Evolutionary conservation across 208 protist species (phyloP).

Genomic region (Wallacemonas collosoma): DNA sequence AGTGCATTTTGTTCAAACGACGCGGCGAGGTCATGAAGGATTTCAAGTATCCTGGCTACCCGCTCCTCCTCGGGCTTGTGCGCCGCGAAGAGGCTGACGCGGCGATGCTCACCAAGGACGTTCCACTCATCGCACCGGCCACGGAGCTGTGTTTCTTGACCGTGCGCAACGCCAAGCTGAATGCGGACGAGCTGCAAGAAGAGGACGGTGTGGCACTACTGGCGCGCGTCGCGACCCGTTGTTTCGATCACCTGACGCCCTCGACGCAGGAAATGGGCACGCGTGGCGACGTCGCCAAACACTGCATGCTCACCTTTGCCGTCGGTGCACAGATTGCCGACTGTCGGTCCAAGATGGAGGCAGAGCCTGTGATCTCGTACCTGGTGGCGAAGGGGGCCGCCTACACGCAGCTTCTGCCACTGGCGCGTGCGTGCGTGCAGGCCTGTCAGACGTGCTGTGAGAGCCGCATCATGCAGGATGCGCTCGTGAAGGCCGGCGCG

Average conservation of each 20-base stretch:
- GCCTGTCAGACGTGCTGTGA: slow-evolving; percentile 65
- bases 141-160: slow-evolving; percentile 91
- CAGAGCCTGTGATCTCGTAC: slow-evolving; percentile 50
- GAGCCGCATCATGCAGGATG: slow-evolving; percentile 64
- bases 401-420: slow-evolving; percentile 54
- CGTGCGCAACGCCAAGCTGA: slow-evolving; percentile 90
- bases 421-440: slow-evolving; percentile 80
- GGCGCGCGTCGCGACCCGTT: slow-evolving; percentile 57
- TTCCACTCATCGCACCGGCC: slow-evolving; percentile 78
- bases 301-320: slow-evolving; percentile 83
- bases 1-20: slow-evolving; percentile 93
- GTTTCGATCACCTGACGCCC: slow-evolving; percentile 71
- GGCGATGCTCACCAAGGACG: slow-evolving; percentile 68
- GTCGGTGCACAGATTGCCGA: slow-evolving; percentile 70
- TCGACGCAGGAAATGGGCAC: slow-evolving; percentile 22
- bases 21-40: slow-evolving; percentile 65
- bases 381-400: slow-evolving; percentile 64
- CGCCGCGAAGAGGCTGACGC: slow-evolving; percentile 61
- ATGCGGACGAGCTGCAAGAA: slow-evolving; percentile 93
- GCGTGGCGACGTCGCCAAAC: slow-evolving; percentile 48
- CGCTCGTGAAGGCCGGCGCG: slow-evolving; percentile 64
- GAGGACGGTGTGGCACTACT: slow-evolving; percentile 91
- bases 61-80: slow-evolving; percentile 85
- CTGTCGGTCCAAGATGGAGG: slow-evolving; percentile 64
- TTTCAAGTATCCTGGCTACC: slow-evolving; percentile 97